A percentile compares a stretch with the other conserved stretches of the same genome.
Conservation (phyloP, 148 eudicot genomes). For the Nepenthes mirabilis region DNA sequence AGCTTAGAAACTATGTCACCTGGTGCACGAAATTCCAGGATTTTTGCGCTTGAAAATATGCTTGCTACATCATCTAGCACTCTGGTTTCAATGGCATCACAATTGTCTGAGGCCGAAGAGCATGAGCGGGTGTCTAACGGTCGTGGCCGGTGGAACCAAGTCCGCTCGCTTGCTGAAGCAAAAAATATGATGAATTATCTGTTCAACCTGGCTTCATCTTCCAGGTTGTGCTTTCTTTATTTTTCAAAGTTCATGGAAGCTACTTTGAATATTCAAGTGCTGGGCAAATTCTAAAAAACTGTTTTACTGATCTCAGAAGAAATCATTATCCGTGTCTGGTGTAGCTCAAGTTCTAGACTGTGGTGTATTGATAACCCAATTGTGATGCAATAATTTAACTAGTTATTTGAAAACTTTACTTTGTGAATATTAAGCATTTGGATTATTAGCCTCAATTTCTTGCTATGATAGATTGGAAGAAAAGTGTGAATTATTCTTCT, state of each 20-base stretch:
- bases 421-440: too few relatives aligned
- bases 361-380: too few relatives aligned
- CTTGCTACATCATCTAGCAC: slow-evolving; percentile 84
- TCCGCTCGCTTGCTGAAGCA: slow-evolving; percentile 82
- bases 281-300: too few relatives aligned
- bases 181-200: slow-evolving; percentile 77
- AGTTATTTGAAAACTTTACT: too few relatives aligned
- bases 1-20: slow-evolving; percentile 76
- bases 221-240: slow-evolving; percentile 43
- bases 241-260: slow-evolving; percentile 1
- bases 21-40: slow-evolving; percentile 92
- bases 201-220: slow-evolving; percentile 70
- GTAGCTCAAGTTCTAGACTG: too few relatives aligned
- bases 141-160: slow-evolving; percentile 92
- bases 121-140: slow-evolving; percentile 84
- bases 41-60: slow-evolving; percentile 94
- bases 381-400: too few relatives aligned
- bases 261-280: background rate
- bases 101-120: slow-evolving; percentile 96
- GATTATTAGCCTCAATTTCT: too few relatives aligned
- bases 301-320: too few relatives aligned
- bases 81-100: slow-evolving; percentile 94
- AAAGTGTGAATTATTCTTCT: too few relatives aligned
- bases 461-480: background rate
- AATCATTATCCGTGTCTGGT: too few relatives aligned